Base-by-base conservation (phyloP, 2,329 filamentous ascomycete species). In the Magnaporthales sp. region DNA sequence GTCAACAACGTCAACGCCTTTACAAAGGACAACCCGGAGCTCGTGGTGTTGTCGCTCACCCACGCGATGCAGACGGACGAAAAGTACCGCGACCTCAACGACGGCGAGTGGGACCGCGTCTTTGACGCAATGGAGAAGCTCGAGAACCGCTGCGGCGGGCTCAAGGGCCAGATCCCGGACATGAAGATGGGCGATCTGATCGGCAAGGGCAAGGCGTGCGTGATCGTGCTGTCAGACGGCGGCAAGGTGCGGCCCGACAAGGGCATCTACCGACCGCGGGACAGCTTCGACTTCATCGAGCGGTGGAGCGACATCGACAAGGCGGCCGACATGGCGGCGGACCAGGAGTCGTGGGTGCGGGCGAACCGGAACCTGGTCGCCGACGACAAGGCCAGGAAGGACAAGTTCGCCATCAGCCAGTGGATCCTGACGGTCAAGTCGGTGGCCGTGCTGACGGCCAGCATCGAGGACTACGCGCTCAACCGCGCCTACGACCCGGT, bases 21-120 rank as follows among this genome's bases (percentile, higher is more conserved):
- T 68, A 81, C 79, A 1, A 67, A 72, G 6, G 73, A 80, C 24
- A 78, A 79, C 68, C 78, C 74, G 1, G 76, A 84, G 68, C 73
- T 83, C 64, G 73, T 83, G 65, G 78, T 83, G 67, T 75, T 83
- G 65, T 76, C 79, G 38, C 72, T 84, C n/a, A 77, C 77, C 19
- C 81, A 83, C 61, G 64, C 32, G 29, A 66, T 66, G 56, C 64
- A 66, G 24, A 66, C 64, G 29, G 64, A 66, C 31, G 64, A 66
- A 10, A 15, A 70, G 76, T 31, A 69, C 75, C 61, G 79, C 78
- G 64, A 66, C 4, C 71, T 80, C 15, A 77, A 81, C 68, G 78
- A 78, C 4, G 75, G 75, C 58, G 74, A 82, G 30, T 78, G 78
- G 73, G 75, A 78, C 70, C 71, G 74, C n/a, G 77, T 83, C 51